phyloP scores from a whole-genome alignment of 2,329 filamentous ascomycete genomes.

The Colletotrichum echinochloae region DNA sequence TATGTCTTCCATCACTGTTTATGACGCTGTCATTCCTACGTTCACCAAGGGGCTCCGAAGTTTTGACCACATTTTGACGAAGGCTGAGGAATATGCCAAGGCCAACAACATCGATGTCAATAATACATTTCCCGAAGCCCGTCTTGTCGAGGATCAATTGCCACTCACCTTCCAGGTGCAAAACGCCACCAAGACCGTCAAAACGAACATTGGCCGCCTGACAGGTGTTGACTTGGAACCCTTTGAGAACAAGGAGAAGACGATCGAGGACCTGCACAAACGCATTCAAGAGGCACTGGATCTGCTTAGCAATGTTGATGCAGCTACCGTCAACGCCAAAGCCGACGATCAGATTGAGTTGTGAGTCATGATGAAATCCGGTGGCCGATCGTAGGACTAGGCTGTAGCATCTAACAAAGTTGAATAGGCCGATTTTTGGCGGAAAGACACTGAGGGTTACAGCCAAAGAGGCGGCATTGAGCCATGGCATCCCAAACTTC shows the following conservation, averaged over 20 bases:
- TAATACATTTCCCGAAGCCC: slow-evolving; percentile 43
- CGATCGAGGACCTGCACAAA: slow-evolving; percentile 47
- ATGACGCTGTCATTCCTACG: slow-evolving; percentile 47
- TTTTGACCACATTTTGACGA: slow-evolving; percentile 48
- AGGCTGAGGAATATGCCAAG: slow-evolving; percentile 47
- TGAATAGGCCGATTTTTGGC: slow-evolving; percentile 26
- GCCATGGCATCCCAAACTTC: slow-evolving; percentile 66
- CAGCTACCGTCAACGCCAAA: slow-evolving; percentile 44
- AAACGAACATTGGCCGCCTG: slow-evolving; percentile 46
- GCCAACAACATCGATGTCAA: slow-evolving; percentile 44
- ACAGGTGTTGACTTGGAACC: slow-evolving; percentile 43
- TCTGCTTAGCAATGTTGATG: slow-evolving; percentile 46
- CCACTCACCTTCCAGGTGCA: slow-evolving; percentile 53
- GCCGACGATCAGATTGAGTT: slow-evolving; percentile 44
- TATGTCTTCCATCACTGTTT: slow-evolving; percentile 48
- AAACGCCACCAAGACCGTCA: slow-evolving; percentile 47
- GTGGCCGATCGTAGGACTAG: too few relatives aligned
- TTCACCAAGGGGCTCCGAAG: slow-evolving; percentile 44
- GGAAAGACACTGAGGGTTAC: slow-evolving; percentile 38
- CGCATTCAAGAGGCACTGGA: slow-evolving; percentile 47
- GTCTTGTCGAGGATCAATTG: slow-evolving; percentile 51
- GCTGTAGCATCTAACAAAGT: not conserved
- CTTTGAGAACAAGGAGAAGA: slow-evolving; percentile 49
- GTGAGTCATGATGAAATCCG: slow-evolving; percentile 39
- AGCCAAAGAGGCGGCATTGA: slow-evolving; percentile 54